Evolutionary conservation across 2,329 filamentous ascomycete genomes (phyloP).

Genomic region (Aspergillus sp.): DNA sequence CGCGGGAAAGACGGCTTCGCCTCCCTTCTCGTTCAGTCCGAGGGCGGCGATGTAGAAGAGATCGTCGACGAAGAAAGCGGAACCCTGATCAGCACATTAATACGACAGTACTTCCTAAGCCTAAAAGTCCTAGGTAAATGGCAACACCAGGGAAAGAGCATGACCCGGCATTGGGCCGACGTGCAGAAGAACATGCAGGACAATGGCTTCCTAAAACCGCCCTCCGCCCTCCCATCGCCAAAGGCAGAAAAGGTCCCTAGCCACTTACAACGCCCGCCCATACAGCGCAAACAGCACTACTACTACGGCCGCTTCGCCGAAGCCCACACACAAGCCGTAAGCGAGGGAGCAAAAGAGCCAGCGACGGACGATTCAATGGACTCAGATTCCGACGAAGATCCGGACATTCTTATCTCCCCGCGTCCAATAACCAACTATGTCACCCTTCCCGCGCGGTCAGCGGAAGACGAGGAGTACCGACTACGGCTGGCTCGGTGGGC

Average conservation of each 20-base stretch:
- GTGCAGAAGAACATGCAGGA: slow-evolving; percentile 64
- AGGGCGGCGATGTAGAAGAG: slow-evolving; percentile 75
- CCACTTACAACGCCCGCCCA: slow-evolving; percentile 18
- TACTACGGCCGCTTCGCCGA: slow-evolving; percentile 35
- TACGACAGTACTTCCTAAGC: slow-evolving; percentile 89
- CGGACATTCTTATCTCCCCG: slow-evolving; percentile 38
- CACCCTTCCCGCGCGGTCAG: slow-evolving; percentile 37
- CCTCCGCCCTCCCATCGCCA: slow-evolving; percentile 32
- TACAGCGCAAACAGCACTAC: slow-evolving; percentile 25
- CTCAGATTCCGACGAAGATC: slow-evolving; percentile 44
- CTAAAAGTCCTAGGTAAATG: slow-evolving; percentile 78
- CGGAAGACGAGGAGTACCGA: slow-evolving; percentile 55
- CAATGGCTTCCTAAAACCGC: slow-evolving; percentile 50
- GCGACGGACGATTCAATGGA: slow-evolving; percentile 38
- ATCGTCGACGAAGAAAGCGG: slow-evolving; percentile 84
- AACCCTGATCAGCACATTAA: slow-evolving; percentile 78
- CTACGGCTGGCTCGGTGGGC: slow-evolving; percentile 67
- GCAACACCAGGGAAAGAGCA: slow-evolving; percentile 66
- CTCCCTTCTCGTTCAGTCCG: slow-evolving; percentile 70
- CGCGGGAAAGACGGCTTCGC: slow-evolving; percentile 83
- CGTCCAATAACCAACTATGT: slow-evolving; percentile 37
- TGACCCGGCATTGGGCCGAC: slow-evolving; percentile 64
- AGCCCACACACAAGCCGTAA: not conserved
- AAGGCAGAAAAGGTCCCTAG: slow-evolving; percentile 25
- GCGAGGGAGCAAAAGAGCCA: slow-evolving; percentile 2